Conservation (phyloP, 2,329 filamentous ascomycete genomes). For the Fusarium brevicatenulatum region DNA sequence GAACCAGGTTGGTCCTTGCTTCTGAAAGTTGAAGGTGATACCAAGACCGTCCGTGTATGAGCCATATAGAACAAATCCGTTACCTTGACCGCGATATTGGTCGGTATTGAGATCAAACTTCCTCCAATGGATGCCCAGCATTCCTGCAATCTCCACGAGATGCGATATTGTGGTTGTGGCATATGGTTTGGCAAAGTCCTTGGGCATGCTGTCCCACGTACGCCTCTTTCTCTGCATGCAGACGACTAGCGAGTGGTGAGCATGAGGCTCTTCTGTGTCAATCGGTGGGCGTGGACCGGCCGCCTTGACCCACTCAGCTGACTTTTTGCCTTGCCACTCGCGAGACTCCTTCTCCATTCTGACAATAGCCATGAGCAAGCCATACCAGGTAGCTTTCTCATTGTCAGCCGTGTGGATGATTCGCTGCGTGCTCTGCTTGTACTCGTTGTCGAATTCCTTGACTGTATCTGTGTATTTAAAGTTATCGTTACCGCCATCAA, state of each 20-base stretch:
- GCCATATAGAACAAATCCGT: constrained; percentile 49
- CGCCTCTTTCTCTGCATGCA: constrained; percentile 39
- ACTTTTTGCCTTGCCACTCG: constrained; percentile 31
- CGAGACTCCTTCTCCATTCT: constrained; percentile 40
- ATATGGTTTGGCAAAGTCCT: constrained; percentile 44
- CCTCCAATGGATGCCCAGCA: constrained; percentile 55
- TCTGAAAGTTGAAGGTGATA: constrained; percentile 53
- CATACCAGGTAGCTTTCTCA: constrained; percentile 38
- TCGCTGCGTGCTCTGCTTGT: constrained; percentile 29
- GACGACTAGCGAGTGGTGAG: constrained; percentile 28
- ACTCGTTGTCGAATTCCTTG: constrained; percentile 31
- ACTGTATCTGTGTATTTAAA: constrained; percentile 32
- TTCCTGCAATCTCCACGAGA: constrained; percentile 49
- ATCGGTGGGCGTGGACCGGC: constrained; percentile 18
- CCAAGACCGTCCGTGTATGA: constrained; percentile 49
- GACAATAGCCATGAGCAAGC: constrained; percentile 31
- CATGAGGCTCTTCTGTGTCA: background rate
- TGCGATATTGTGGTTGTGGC: constrained; percentile 51
- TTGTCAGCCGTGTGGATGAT: constrained; percentile 37
- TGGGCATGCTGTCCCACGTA: constrained; percentile 40
- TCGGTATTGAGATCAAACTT: constrained; percentile 51
- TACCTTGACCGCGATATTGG: constrained; percentile 51
- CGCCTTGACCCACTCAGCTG: constrained; percentile 20
- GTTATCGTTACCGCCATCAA: constrained; percentile 19
- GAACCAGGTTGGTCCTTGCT: constrained; percentile 51